Base-by-base conservation (phyloP, 2,329 filamentous ascomycete genomes). In the Lasiodiplodia sp. region DNA sequence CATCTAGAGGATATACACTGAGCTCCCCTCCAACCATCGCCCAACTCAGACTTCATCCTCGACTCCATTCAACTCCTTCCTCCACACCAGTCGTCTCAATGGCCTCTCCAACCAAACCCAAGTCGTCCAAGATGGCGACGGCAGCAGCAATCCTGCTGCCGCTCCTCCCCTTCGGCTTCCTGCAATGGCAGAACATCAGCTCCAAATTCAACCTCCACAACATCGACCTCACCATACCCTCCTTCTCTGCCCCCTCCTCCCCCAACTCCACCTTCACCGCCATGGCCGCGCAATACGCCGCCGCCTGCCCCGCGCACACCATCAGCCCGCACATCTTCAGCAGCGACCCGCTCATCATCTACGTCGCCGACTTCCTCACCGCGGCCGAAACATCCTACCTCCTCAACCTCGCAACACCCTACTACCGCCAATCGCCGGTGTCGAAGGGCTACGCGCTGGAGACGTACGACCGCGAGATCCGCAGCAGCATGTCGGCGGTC, bases 311-410 rank as follows among this genome's bases (percentile, higher is more conserved):
- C 4, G 12, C 16, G 8, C 55, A 58, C 55, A 23, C 16, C 8
- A 16, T 58, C 55, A 38, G 38, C 5, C 11, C 55, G 18, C 55
- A 58, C 55, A 58, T 58, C 34, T 58, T 58, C 55, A 23, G 18
- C 16, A 58, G 34, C 11, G 55, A 58, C 55, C 55, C 55, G 18
- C 55, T 58, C n/a, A 58, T 58, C 55, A 25, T 58, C 34, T 58
- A 58, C 55, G 21, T 58, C n/a, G 55, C 21, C 5, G 55, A 58
- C n/a, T 58, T 40, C 55, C 55, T 58, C 11, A 58, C 8, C 11
- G 2, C 12, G 34, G 31, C 55, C 34, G 55, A 58, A n/a, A 58
- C 55, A n/a, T 18, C 11, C 8, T 58, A 58, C 55, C 55, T 58
- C 34, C 55, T 58, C n/a, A 6, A 40, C 16, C 55, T 58, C 18